Evolutionary conservation across 805 yeast genomes (phyloP).

Genomic region (Metschnikowia anglica): DNA sequence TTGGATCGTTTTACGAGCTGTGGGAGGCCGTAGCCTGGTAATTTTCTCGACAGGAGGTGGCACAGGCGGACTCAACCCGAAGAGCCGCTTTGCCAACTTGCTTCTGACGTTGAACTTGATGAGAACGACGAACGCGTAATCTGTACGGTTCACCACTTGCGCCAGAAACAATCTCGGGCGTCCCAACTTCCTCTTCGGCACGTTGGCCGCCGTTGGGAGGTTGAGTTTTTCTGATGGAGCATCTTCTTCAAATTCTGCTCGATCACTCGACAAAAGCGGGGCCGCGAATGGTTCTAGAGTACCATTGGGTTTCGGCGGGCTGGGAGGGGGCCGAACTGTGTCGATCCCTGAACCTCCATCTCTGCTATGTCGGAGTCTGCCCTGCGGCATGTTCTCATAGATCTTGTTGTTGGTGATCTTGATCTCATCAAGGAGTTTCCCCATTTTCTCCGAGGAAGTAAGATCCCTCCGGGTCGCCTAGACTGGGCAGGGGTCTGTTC

Average conservation of each 20-base stretch:
- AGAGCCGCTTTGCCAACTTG: conserved; percentile 13
- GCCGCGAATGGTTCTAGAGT: not conserved
- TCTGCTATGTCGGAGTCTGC: conserved; percentile 16
- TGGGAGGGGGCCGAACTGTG: not conserved
- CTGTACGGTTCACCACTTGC: conserved; percentile 4
- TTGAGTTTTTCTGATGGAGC: not conserved
- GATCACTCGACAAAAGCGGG: not conserved
- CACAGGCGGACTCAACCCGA: conserved; percentile 5
- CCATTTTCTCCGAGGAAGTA: conserved; percentile 3
- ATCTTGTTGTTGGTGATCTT: conserved; percentile 21
- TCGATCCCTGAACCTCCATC: not conserved
- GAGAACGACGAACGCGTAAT: conserved; percentile 6
- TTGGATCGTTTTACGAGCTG: not conserved
- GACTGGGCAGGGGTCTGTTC: not conserved
- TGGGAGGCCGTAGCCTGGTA: conserved; percentile 9
- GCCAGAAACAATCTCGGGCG: conserved; percentile 18
- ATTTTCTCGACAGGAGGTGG: conserved; percentile 2
- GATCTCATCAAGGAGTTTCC: conserved; percentile 19
- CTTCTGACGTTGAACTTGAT: conserved; percentile 18
- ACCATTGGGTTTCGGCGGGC: not conserved
- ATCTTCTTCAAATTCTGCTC: not conserved
- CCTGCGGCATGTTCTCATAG: conserved; percentile 18
- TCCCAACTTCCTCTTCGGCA: conserved; percentile 6
- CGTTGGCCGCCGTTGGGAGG: not conserved
- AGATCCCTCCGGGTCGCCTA: not conserved